These are phyloP conservation scores for Pseudozyma tsukubaensis DNA, from an alignment of 1,284 basidiomycete species.

Conservation along the genomic window DNA sequence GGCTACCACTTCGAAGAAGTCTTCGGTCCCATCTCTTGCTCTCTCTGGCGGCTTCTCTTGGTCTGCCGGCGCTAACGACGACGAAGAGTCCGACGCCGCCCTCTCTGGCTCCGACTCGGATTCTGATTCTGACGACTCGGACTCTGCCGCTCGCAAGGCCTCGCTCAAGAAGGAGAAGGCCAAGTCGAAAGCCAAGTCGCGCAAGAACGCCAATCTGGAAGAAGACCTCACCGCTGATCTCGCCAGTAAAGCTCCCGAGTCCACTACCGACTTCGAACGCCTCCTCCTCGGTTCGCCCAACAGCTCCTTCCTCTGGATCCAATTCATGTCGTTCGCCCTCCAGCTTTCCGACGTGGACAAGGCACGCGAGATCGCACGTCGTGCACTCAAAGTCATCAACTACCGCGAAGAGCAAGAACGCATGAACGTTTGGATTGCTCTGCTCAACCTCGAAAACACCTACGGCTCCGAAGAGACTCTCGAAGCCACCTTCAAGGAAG, in stretches of 20 bases:
- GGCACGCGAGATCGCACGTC: slow-evolving; percentile 85
- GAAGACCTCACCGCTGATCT: slow-evolving; percentile 65
- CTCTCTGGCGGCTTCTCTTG: slow-evolving; percentile 73
- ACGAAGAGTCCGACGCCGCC: slow-evolving; percentile 14
- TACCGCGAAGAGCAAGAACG: slow-evolving; percentile 97
- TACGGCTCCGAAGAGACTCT: slow-evolving; percentile 82
- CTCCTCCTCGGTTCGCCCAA: slow-evolving; percentile 94
- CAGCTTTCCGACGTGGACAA: slow-evolving; percentile 95
- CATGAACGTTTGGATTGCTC: slow-evolving; percentile 96
- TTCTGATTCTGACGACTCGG: slow-evolving; percentile 72
- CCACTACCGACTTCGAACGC: slow-evolving; percentile 93
- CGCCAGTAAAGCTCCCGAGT: slow-evolving; percentile 75
- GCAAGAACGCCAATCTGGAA: slow-evolving; percentile 22
- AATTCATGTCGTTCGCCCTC: slow-evolving; percentile 98
- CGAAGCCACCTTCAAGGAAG: slow-evolving; percentile 87
- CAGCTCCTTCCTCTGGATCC: slow-evolving; percentile 97
- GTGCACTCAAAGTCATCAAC: slow-evolving; percentile 86
- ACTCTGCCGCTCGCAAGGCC: slow-evolving; percentile 64
- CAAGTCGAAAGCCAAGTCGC: slow-evolving; percentile 33
- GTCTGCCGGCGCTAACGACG: slow-evolving; percentile 70
- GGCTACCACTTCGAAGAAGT: slow-evolving; percentile 22
- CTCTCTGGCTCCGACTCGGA: slow-evolving; percentile 65
- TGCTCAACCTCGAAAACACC: slow-evolving; percentile 93
- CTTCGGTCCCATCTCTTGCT: slow-evolving; percentile 66
- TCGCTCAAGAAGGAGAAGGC: slow-evolving; percentile 21